Evolutionary conservation across 208 protist species (phyloP).

Genomic region (Entamoeba moshkovskii): DNA sequence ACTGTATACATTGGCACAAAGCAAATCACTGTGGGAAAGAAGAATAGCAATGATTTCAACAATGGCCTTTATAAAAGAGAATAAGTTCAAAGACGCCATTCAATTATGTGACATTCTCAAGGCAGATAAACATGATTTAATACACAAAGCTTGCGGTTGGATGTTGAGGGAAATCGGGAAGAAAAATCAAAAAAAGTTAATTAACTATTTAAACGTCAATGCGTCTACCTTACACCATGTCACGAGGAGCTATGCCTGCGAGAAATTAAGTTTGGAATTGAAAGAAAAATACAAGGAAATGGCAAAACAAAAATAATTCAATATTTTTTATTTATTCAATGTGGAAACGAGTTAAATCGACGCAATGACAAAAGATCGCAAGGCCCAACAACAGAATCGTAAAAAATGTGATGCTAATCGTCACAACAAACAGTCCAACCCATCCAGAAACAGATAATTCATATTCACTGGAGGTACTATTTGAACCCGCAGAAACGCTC

Average conservation of each 20-base stretch:
- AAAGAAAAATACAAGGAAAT: not conserved
- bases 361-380: too few species aligned
- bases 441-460: too few species aligned
- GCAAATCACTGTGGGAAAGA: not conserved
- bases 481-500: too few species aligned
- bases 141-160: not conserved
- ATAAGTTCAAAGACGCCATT: not conserved
- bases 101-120: not conserved
- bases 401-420: too few species aligned
- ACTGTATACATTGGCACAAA: not conserved
- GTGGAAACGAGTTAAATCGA: too few species aligned
- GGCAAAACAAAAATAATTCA: not conserved
- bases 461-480: too few species aligned
- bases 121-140: not conserved
- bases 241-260: not conserved
- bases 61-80: not conserved
- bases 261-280: not conserved
- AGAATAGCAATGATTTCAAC: not conserved
- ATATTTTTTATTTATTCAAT: not conserved
- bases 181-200: not conserved
- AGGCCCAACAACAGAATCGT: too few species aligned
- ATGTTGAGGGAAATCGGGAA: not conserved
- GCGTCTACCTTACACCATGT: not conserved
- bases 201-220: not conserved
- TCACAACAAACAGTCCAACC: too few species aligned